These are phyloP conservation scores for Leccinellum rugosiceps DNA, from an alignment of 768 basidiomycete species.

Conservation along the genomic window DNA sequence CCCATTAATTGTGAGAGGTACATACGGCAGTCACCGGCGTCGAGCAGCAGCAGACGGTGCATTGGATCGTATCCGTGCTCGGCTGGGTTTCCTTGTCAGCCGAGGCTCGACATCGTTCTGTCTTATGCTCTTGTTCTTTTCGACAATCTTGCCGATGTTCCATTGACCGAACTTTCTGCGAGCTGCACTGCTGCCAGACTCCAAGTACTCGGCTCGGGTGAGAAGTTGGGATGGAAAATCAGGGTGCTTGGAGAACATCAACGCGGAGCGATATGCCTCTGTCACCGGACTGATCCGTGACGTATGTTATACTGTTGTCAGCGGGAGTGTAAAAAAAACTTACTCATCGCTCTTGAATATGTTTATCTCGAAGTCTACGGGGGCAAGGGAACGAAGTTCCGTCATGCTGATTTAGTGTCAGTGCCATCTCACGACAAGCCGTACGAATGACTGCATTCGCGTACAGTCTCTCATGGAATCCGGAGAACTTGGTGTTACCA, in stretches of 20 bases:
- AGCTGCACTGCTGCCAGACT: constrained; percentile 73
- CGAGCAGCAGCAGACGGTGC: constrained; percentile 18
- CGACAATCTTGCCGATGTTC: constrained; percentile 34
- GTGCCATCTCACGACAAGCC: constrained; percentile 12
- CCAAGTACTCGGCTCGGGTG: constrained; percentile 80
- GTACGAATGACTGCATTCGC: constrained; percentile 27
- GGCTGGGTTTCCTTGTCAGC: constrained; percentile 26
- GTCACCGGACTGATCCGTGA: constrained; percentile 51
- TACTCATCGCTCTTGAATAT: constrained; percentile 76
- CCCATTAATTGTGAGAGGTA: constrained; percentile 1
- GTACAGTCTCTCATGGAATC: constrained; percentile 75
- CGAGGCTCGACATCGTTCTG: constrained; percentile 27
- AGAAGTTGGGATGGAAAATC: constrained; percentile 54
- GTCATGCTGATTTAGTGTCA: constrained; percentile 45
- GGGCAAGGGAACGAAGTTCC: constrained; percentile 79
- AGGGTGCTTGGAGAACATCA: constrained; percentile 52
- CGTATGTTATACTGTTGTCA: constrained; percentile 15
- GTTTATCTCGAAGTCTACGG: constrained; percentile 72
- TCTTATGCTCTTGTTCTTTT: constrained; percentile 22
- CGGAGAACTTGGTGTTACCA: constrained; percentile 73
- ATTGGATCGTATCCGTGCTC: constrained; percentile 22
- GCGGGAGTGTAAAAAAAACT: constrained; percentile 30
- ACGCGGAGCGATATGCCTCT: constrained; percentile 61
- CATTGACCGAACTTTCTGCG: constrained; percentile 72
- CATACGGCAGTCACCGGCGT: constrained; percentile 25